A percentile compares a stretch with the other conserved stretches of the same genome.
These are phyloP conservation scores for Thinopyrum obtusiflorum DNA, from an alignment of 202 grass and related monocot species.

Conservation along the genomic window DNA sequence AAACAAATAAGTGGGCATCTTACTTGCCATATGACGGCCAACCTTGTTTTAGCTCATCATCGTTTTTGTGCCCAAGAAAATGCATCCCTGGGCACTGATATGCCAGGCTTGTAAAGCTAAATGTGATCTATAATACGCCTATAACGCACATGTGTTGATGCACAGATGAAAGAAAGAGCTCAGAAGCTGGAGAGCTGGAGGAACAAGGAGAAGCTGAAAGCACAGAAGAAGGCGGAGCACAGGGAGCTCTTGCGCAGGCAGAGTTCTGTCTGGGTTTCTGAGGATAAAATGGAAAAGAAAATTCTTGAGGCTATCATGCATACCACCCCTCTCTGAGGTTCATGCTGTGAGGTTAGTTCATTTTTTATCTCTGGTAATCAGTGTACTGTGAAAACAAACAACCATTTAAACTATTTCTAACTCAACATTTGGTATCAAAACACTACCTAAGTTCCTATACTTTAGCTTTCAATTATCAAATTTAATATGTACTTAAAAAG, in stretches of 20 bases:
- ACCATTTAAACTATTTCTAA: not conserved
- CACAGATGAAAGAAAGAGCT: conserved; percentile 86
- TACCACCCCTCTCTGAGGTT: conserved; percentile 40
- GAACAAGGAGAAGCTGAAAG: conserved; percentile 55
- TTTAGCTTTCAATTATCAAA: not conserved
- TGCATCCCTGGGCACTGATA: not conserved
- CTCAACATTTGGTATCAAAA: not conserved
- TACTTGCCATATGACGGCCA: not conserved
- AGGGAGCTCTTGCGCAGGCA: conserved; percentile 62
- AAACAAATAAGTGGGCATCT: not conserved
- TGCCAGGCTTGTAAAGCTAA: not conserved
- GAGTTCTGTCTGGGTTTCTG: conserved; percentile 74
- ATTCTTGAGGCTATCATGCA: conserved; percentile 40
- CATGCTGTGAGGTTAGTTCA: conserved; percentile 37
- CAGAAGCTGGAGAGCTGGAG: conserved; percentile 74
- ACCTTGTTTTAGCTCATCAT: not conserved
- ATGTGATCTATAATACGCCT: not conserved
- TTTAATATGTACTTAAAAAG: not conserved
- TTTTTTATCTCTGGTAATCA: not conserved
- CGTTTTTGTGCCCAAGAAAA: not conserved
- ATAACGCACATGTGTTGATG: conserved; percentile 21
- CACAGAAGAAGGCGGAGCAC: conserved; percentile 46
- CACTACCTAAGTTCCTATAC: not conserved
- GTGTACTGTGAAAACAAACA: not conserved
- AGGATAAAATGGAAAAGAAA: conserved; percentile 51